phyloP scores from a whole-genome alignment of 1,284 basidiomycete genomes.

The Ustilago hordei region DNA sequence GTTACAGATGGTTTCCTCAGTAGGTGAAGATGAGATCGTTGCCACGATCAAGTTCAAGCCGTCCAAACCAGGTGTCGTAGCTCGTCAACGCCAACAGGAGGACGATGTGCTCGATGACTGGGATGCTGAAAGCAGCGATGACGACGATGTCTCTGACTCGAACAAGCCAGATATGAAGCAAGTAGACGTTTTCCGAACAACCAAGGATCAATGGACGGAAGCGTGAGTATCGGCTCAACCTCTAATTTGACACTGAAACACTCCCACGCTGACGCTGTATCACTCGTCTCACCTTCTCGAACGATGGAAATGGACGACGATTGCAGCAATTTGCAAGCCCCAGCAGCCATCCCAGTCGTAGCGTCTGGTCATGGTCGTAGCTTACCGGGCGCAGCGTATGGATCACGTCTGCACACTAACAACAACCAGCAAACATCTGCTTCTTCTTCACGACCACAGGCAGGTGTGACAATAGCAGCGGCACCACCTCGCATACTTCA shows the following conservation, averaged over 20 bases:
- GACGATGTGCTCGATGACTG: conserved; percentile 41
- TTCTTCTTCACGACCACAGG: background rate
- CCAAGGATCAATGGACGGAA: conserved; percentile 42
- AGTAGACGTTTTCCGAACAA: conserved; percentile 31
- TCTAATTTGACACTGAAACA: background rate
- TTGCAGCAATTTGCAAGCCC: conserved; percentile 37
- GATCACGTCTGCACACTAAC: conserved; percentile 17
- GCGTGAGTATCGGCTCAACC: conserved; percentile 31
- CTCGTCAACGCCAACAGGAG: conserved; percentile 23
- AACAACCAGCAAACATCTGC: background rate
- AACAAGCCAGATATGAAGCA: background rate
- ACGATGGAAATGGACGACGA: background rate
- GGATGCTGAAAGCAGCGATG: conserved; percentile 48
- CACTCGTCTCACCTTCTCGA: background rate
- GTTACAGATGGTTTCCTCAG: conserved; percentile 6
- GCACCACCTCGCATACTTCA: conserved; percentile 49
- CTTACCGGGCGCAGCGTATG: conserved; percentile 39
- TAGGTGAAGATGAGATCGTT: conserved; percentile 17
- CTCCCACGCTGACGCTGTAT: background rate
- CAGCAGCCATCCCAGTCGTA: conserved; percentile 28
- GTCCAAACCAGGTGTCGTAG: conserved; percentile 12
- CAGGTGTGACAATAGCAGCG: conserved; percentile 15
- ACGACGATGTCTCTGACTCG: background rate
- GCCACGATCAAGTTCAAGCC: conserved; percentile 44
- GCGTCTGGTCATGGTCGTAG: conserved; percentile 16